Conservation (phyloP, 2,329 filamentous ascomycete species). For the Bipolaris oryzae region DNA sequence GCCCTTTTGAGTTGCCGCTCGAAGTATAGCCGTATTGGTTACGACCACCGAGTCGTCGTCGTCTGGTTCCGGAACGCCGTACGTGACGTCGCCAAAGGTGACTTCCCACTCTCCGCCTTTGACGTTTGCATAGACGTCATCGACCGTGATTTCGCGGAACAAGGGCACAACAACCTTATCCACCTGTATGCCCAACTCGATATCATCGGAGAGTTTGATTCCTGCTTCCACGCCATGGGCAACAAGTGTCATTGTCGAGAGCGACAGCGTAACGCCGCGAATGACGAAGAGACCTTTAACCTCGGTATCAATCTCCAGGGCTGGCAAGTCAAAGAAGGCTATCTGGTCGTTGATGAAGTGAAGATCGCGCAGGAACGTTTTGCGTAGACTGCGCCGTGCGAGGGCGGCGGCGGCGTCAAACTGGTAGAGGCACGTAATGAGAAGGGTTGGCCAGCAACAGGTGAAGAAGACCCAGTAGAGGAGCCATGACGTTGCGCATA, state of each 20-base stretch:
- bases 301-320: slow-evolving; percentile 61
- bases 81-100: slow-evolving; percentile 51
- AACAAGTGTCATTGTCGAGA: slow-evolving; percentile 57
- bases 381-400: slow-evolving; percentile 45
- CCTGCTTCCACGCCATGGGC: slow-evolving; percentile 62
- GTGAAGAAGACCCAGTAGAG: slow-evolving; percentile 53
- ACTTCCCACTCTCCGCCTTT: slow-evolving; percentile 60
- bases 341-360: slow-evolving; percentile 61
- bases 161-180: slow-evolving; percentile 57
- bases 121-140: slow-evolving; percentile 61
- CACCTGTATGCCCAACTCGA: slow-evolving; percentile 59
- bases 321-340: slow-evolving; percentile 57
- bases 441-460: slow-evolving; percentile 51
- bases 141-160: slow-evolving; percentile 58
- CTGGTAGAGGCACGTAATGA: slow-evolving; percentile 55
- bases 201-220: slow-evolving; percentile 59
- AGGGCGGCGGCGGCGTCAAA: slow-evolving; percentile 50
- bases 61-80: slow-evolving; percentile 42
- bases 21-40: slow-evolving; percentile 54
- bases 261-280: slow-evolving; percentile 58
- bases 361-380: slow-evolving; percentile 49
- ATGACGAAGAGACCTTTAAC: slow-evolving; percentile 60
- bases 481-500: slow-evolving; percentile 60
- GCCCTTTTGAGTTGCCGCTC: slow-evolving; percentile 46
- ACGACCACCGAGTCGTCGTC: slow-evolving; percentile 51